phyloP scores from a whole-genome alignment of 768 basidiomycete genomes.

The Rhodotorula diobovata region DNA sequence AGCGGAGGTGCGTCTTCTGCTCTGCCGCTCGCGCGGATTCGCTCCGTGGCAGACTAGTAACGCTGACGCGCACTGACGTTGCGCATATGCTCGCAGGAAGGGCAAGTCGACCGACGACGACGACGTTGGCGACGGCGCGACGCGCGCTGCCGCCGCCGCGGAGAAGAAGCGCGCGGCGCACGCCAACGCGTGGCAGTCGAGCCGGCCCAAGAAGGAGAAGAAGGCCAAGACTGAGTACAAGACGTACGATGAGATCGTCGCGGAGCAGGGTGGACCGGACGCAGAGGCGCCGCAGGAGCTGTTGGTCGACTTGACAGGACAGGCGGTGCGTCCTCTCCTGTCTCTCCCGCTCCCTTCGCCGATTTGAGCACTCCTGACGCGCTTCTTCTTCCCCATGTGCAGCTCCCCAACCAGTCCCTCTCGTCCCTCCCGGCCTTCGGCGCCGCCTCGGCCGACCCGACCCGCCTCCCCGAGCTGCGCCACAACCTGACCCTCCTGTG shows the following conservation, averaged over 20 bases:
- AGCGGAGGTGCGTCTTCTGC: constrained; percentile 53
- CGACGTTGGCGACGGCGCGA: constrained; percentile 63
- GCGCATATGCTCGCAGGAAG: constrained; percentile 51
- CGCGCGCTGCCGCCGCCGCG: background rate
- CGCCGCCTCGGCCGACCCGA: constrained; percentile 64
- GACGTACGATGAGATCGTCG: constrained; percentile 92
- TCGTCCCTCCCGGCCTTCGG: constrained; percentile 60
- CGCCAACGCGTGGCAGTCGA: constrained; percentile 51
- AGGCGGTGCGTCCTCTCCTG: constrained; percentile 63
- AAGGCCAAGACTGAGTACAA: constrained; percentile 83
- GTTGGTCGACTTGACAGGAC: constrained; percentile 91
- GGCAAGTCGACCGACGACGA: constrained; percentile 52
- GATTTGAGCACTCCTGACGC: background rate
- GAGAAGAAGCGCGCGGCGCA: constrained; percentile 9
- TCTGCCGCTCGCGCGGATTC: too few species aligned
- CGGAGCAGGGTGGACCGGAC: constrained; percentile 68
- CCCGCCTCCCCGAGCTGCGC: constrained; percentile 89
- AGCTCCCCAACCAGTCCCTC: constrained; percentile 76
- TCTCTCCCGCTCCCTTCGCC: background rate
- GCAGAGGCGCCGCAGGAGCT: constrained; percentile 58
- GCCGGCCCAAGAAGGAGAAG: constrained; percentile 58
- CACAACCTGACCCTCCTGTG: constrained; percentile 87
- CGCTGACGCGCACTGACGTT: background rate
- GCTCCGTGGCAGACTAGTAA: too few species aligned
- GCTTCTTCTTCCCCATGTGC: constrained; percentile 53